phyloP scores from a whole-genome alignment of 345 rosid species.

The Linum usitatissimum region DNA sequence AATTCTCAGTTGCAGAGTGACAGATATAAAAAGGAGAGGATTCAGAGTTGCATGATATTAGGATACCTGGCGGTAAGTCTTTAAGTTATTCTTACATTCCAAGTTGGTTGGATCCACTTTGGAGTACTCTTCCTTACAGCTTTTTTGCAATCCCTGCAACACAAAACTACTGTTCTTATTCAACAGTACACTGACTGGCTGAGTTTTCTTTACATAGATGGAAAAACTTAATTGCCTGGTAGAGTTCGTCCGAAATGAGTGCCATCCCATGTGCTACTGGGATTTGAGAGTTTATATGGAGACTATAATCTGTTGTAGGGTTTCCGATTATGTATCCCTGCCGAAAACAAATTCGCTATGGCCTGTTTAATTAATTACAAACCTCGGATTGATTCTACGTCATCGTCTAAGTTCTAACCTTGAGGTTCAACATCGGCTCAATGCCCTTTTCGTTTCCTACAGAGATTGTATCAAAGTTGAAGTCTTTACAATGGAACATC shows the following conservation, averaged over 20 bases:
- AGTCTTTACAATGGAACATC: neutral
- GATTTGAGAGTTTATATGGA: neutral
- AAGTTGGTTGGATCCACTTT: neutral
- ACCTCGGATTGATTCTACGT: neutral
- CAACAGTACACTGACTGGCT: neutral
- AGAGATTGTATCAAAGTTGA: neutral
- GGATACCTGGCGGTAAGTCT: neutral
- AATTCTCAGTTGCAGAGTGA: too few species aligned
- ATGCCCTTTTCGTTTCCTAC: slow-evolving; percentile 13
- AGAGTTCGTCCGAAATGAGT: neutral
- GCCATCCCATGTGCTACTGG: neutral
- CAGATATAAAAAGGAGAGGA: too few species aligned
- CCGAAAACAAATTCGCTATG: too few species aligned
- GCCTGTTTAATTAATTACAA: neutral
- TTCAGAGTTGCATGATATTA: too few species aligned
- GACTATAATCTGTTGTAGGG: slow-evolving; percentile 12
- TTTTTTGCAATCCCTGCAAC: neutral
- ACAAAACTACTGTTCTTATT: too few species aligned
- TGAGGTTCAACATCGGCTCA: slow-evolving; percentile 16
- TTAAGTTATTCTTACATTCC: neutral
- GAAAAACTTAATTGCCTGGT: neutral
- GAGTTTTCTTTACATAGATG: neutral
- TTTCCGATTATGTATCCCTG: slow-evolving; percentile 27
- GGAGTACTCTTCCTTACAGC: neutral
- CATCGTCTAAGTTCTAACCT: slow-evolving; percentile 6